Evolutionary conservation across 768 basidiomycete species (phyloP).

Genomic region (Trametes gibbosa): DNA sequence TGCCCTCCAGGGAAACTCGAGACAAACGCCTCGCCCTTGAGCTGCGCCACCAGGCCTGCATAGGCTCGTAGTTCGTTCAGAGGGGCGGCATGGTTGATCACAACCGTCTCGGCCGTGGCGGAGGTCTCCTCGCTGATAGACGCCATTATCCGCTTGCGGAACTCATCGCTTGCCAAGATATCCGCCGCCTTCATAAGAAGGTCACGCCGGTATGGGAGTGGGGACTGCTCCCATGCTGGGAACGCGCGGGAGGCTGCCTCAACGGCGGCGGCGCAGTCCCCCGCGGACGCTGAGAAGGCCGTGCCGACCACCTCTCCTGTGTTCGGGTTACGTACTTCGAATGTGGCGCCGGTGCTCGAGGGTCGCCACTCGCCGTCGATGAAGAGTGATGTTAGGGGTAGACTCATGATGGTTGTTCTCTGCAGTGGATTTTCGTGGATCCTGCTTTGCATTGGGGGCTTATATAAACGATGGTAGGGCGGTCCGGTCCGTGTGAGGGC

Average conservation of each 20-base stretch:
- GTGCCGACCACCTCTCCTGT: conserved; percentile 42
- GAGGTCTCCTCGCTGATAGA: conserved; percentile 40
- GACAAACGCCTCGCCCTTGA: conserved; percentile 44
- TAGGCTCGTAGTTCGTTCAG: conserved; percentile 25
- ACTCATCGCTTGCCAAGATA: conserved; percentile 42
- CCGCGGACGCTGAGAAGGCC: conserved; percentile 42
- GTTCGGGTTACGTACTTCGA: conserved; percentile 45
- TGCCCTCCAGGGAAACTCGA: conserved; percentile 44
- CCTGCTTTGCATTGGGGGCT: no score
- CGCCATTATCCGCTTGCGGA: conserved; percentile 34
- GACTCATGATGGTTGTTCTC: neutral
- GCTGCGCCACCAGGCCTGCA: conserved; percentile 30
- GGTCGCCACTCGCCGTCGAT: conserved; percentile 40
- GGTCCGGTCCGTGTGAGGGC: no score
- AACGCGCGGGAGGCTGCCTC: conserved; percentile 46
- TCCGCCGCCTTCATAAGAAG: conserved; percentile 50
- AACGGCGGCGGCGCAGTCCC: conserved; percentile 35
- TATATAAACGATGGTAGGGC: no score
- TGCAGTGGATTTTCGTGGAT: no score
- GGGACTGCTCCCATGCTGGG: conserved; percentile 44
- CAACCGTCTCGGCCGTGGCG: conserved; percentile 25
- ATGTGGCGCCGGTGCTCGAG: conserved; percentile 38
- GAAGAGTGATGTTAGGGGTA: conserved; percentile 32
- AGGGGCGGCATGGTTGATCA: conserved; percentile 27
- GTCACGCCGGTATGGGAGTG: conserved; percentile 36